These are phyloP conservation scores for Dalechampia spathulata DNA, from an alignment of 441 rosid genomes.

Conservation along the genomic window DNA sequence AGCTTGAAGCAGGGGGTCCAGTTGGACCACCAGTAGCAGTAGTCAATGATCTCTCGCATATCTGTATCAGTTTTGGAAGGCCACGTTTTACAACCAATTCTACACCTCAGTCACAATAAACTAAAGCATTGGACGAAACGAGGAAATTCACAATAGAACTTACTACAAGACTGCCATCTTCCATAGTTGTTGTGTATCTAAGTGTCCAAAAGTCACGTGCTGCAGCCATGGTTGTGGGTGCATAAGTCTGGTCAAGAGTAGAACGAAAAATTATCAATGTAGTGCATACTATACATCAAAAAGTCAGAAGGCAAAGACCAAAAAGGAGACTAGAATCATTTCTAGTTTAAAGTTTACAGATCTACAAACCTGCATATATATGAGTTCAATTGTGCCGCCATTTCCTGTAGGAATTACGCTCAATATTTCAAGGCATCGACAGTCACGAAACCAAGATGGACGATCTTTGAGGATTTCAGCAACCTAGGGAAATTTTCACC, in stretches of 20 bases:
- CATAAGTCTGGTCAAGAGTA: slow-evolving; percentile 52
- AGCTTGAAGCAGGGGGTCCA: slow-evolving; percentile 68
- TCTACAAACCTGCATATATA: slow-evolving; percentile 66
- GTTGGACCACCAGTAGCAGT: slow-evolving; percentile 76
- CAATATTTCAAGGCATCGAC: slow-evolving; percentile 55
- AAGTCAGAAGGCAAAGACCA: not conserved
- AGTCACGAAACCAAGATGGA: slow-evolving; percentile 92
- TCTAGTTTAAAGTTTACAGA: not conserved
- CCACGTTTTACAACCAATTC: not conserved
- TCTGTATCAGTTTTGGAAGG: slow-evolving; percentile 27
- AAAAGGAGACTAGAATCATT: not conserved
- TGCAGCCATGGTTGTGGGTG: slow-evolving; percentile 86
- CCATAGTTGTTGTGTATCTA: slow-evolving; percentile 79
- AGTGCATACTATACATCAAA: not conserved
- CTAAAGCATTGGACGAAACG: not conserved
- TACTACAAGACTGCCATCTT: slow-evolving; percentile 93
- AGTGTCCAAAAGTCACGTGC: slow-evolving; percentile 99
- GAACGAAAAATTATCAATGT: not conserved
- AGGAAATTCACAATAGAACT: not conserved
- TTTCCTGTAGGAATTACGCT: slow-evolving; percentile 77
- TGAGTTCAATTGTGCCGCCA: slow-evolving; percentile 85
- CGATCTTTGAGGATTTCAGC: slow-evolving; percentile 89
- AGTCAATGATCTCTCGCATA: slow-evolving; percentile 89
- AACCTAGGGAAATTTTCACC: slow-evolving; percentile 38
- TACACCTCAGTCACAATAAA: not conserved